Percentiles rank a stretch among this genome's conserved stretches.
Conservation (phyloP, 2,329 filamentous ascomycete species). For the Fusarium sambucinum region DNA sequence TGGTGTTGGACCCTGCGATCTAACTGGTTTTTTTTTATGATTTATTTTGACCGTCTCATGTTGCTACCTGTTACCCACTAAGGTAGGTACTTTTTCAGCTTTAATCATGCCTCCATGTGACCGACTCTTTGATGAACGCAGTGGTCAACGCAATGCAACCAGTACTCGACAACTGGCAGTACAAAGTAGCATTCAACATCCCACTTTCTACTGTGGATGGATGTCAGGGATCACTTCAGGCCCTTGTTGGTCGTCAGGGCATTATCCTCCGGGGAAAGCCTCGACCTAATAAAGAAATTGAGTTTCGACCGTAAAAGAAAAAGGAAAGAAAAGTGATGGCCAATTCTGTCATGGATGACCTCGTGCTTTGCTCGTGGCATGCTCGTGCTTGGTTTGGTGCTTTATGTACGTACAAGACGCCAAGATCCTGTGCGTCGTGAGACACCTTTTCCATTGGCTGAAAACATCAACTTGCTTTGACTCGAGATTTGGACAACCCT, state of each 20-base stretch:
- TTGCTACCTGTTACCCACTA: background rate
- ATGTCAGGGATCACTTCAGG: constrained; percentile 13
- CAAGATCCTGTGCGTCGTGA: constrained; percentile 20
- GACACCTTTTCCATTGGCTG: constrained; percentile 9
- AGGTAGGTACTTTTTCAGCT: background rate
- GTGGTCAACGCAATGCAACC: background rate
- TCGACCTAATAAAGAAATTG: constrained; percentile 5
- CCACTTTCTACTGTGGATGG: constrained; percentile 10
- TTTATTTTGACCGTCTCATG: constrained; percentile 20
- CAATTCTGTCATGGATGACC: constrained; percentile 26
- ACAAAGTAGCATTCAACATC: constrained; percentile 3
- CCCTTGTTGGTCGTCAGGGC: constrained; percentile 8
- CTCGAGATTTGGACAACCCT: constrained; percentile 31
- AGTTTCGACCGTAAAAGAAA: constrained; percentile 23
- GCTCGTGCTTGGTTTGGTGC: constrained; percentile 17
- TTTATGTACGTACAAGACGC: constrained; percentile 13
- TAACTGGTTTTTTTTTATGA: constrained; percentile 32
- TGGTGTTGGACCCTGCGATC: constrained; percentile 44
- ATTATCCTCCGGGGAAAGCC: constrained; percentile 23
- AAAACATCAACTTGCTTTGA: constrained; percentile 15
- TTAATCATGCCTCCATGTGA: background rate
- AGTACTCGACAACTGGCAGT: background rate
- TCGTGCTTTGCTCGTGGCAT: constrained; percentile 37
- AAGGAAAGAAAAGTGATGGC: constrained; percentile 19
- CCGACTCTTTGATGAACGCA: background rate